Evolutionary conservation across 1,284 basidiomycete genomes (phyloP).

Genomic region (Fereydounia khargensis): DNA sequence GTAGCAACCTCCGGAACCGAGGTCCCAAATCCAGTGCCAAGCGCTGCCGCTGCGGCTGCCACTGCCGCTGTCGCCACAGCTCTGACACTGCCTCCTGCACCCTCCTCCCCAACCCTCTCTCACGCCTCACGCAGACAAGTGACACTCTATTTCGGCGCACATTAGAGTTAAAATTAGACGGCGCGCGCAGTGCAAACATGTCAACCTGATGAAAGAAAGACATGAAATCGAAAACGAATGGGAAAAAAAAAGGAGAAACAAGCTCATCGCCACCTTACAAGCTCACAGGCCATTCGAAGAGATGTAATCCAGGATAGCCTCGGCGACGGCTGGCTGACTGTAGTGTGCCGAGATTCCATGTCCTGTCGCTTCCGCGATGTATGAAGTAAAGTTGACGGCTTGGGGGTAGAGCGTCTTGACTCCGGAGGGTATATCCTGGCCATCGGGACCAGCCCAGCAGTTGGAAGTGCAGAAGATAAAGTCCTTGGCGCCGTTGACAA

Average conservation of each 20-base stretch:
- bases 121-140: too few relatives aligned
- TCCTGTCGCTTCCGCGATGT: conserved; percentile 24
- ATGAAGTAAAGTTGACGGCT: conserved; percentile 23
- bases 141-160: too few relatives aligned
- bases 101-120: too few relatives aligned
- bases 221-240: background rate
- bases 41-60: too few relatives aligned
- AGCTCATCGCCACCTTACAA: too few relatives aligned
- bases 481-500: conserved; percentile 59
- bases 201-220: background rate
- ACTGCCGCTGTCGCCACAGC: too few relatives aligned
- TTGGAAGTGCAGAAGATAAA: conserved; percentile 53
- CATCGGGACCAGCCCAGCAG: conserved; percentile 41
- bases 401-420: conserved; percentile 30
- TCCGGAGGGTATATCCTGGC: conserved; percentile 7
- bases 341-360: conserved; percentile 31
- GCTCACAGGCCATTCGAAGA: conserved; percentile 13
- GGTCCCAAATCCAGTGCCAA: too few relatives aligned
- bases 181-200: too few relatives aligned
- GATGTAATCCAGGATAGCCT: conserved; percentile 22
- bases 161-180: too few relatives aligned
- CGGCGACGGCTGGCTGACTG: conserved; percentile 10
- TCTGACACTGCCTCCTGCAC: too few relatives aligned
- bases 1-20: too few relatives aligned
- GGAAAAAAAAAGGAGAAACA: background rate